Evolutionary conservation across 768 basidiomycete genomes (phyloP).

Genomic region (Podaxis sp.): DNA sequence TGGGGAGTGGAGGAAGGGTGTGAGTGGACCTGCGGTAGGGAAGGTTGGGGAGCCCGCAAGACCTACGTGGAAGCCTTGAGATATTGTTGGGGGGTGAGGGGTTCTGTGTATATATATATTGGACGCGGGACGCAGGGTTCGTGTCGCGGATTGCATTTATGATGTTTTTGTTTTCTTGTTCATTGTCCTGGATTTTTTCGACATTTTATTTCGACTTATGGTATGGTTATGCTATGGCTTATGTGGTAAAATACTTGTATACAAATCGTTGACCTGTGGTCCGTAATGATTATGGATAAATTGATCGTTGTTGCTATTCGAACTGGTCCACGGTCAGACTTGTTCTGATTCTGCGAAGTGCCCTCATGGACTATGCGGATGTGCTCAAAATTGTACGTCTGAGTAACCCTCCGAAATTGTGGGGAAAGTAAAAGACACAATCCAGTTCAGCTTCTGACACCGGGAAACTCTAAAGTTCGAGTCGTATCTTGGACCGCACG

Average conservation of each 20-base stretch:
- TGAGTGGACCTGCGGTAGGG: neutral
- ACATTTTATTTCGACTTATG: neutral
- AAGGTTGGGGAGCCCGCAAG: neutral
- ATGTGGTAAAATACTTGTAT: neutral
- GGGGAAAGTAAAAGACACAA: too few species aligned
- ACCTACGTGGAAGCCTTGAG: constrained; percentile 7
- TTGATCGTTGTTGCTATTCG: neutral
- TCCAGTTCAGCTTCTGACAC: too few species aligned
- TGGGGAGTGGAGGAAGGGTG: constrained; percentile 12
- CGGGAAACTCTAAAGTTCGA: too few species aligned
- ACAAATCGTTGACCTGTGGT: neutral
- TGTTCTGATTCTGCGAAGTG: too few species aligned
- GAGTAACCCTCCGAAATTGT: too few species aligned
- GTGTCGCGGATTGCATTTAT: constrained; percentile 5
- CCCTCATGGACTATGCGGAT: too few species aligned
- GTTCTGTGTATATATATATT: neutral
- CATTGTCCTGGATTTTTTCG: neutral
- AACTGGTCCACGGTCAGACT: constrained; percentile 25
- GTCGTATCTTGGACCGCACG: too few species aligned
- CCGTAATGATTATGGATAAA: neutral
- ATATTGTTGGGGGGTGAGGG: neutral
- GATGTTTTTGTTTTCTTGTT: neutral
- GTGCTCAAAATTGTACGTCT: too few species aligned
- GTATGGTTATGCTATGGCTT: constrained; percentile 3
- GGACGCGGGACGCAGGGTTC: neutral